Base-by-base conservation (phyloP, 2,329 filamentous ascomycete species). In the Colletotrichum chrysophilum region DNA sequence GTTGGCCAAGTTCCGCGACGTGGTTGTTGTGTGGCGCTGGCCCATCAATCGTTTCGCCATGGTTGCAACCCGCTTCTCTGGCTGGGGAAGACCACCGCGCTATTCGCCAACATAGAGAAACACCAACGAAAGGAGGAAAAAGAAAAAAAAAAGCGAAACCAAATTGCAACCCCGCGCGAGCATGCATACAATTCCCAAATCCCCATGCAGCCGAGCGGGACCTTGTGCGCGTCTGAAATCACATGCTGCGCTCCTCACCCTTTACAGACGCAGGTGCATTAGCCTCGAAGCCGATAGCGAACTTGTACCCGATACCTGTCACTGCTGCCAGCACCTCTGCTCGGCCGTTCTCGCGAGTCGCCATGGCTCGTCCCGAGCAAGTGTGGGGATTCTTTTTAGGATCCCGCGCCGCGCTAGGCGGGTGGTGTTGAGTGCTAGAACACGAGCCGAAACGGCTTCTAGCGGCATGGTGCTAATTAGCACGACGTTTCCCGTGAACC, bases 251-350 rank as follows among this genome's bases (percentile, higher is more conserved):
- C 21, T 65, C 48, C 69, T 34, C 30, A 16, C 26, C 56, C 56
- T 66, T 64, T 68, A 36, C 58, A 75, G 62, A 70, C 48, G 58
- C 28, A 26, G 64, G 58, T 71, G 67, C 71, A 74, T 71, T 52
- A 71, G 68, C 38, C 55, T 38, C n/a, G 43, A 48, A 32, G 43
- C 43, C 18, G 71, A 74, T 76, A 74, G 74, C 52, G 48, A 38
- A 30, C 4, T 70, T 61, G 73, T 75, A 75, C 62, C 72, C 5
- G 61, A 30, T 71, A 71, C 68, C 38, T 75, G 24, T 30, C 24
- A 58, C 34, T 36, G 34, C 34, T 36, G 34, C n/a, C 38, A 43
- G 38, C 38, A 10, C 38, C 12, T 58, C 18, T 58, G 26, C 38
- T 56, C 48, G 48, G 28, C 66, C 34, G 48, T 30, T 32, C 34